Evolutionary conservation across 2,329 filamentous ascomycete genomes (phyloP).

Genomic region (Fusarium falciforme): DNA sequence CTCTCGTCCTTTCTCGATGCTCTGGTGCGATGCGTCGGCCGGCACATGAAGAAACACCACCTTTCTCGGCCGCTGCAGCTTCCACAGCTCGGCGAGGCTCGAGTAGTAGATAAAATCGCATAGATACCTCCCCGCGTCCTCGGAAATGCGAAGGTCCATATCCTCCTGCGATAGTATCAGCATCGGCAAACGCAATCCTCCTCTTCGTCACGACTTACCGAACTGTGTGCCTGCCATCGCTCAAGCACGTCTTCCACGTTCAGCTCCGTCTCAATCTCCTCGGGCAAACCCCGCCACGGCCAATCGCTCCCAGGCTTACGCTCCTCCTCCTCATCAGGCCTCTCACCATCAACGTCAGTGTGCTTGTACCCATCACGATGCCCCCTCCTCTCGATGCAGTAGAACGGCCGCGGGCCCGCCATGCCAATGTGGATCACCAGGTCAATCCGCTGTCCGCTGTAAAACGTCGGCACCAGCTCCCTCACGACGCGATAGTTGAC

Average conservation of each 20-base stretch:
- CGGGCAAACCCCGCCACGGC: conserved; percentile 66
- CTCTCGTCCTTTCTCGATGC: conserved; percentile 61
- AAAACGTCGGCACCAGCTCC: conserved; percentile 71
- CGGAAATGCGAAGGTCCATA: conserved; percentile 68
- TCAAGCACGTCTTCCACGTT: conserved; percentile 66
- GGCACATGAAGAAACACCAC: conserved; percentile 82
- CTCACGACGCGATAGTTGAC: conserved; percentile 78
- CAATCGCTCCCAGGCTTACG: conserved; percentile 60
- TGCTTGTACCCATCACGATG: conserved; percentile 79
- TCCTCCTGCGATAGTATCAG: conserved; percentile 46
- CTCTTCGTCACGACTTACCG: conserved; percentile 53
- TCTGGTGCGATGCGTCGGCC: conserved; percentile 62
- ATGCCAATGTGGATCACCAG: conserved; percentile 84
- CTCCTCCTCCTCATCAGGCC: conserved; percentile 64
- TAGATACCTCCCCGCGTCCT: conserved; percentile 78
- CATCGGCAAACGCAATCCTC: neutral
- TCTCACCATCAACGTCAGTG: conserved; percentile 75
- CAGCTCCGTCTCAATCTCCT: conserved; percentile 68
- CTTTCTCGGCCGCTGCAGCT: conserved; percentile 57
- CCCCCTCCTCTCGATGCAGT: conserved; percentile 76
- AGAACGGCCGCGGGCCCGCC: conserved; percentile 72
- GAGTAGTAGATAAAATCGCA: conserved; percentile 85
- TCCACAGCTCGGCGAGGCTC: conserved; percentile 69
- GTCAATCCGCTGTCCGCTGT: conserved; percentile 68
- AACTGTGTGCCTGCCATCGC: conserved; percentile 64